Evolutionary conservation across 2,329 filamentous ascomycete genomes (phyloP), one percentile per base, ranked within the genome.

Genomic region (Aspergillus aculeatus): DNA sequence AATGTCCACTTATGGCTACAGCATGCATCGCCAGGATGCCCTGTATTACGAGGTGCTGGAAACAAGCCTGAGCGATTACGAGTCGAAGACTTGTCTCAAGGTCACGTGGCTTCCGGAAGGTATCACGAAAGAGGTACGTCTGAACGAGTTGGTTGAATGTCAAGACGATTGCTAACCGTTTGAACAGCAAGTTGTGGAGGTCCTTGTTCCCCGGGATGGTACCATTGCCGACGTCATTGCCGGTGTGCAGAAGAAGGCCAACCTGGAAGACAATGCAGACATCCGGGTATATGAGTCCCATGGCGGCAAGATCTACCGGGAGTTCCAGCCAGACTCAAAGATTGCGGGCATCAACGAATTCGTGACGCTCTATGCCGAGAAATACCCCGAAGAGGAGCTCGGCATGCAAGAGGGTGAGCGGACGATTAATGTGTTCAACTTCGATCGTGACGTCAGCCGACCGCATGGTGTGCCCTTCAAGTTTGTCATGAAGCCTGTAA

Each of bases 21-120:
- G 84, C 61, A 74, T 80, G 58, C 90, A 92, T 71, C 84, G 88
- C 57, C 78, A 84, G 21, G 94, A 98, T 75, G 86, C 89, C 0
- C 81, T 99, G 55, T 98, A 89, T 75, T 99, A 93, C 71, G 95
- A 99, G 74, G 86, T 98, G 29, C 80, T 99, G 47, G 95, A 99
- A 64, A 96, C 97, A 81, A 96, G 92, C 69, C 79, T 99, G 50
- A 90, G 91, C 24, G 96, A 99, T 75, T 83, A 96, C 48, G 95
- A 99, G 71, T 95, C 91, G 58, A 95, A 96, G 81, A 97, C 96
- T 80, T 86, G 81, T 59, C 80, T 98, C 64, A 94, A 91, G 74
- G 79, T 99, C 51, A 90, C 83, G 1, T 94, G 90, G 86, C 81
- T 99, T 50, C 90, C 89, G 47, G 95, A 99, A 64, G 95, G 95